Conservation (phyloP, 768 basidiomycete species). For the Suillus ampliporus region DNA sequence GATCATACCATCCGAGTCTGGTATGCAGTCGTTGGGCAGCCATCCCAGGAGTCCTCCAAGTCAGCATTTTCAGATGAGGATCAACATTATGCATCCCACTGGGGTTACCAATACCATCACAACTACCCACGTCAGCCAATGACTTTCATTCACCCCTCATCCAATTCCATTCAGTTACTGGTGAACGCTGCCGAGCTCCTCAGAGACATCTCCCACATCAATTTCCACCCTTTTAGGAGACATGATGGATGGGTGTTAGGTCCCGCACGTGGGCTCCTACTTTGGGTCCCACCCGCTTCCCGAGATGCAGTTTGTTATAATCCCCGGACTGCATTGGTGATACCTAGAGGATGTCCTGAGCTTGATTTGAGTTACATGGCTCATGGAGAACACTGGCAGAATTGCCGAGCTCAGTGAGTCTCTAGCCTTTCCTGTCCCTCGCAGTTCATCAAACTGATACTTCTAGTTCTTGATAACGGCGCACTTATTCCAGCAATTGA, state of each 20-base stretch:
- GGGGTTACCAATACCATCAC: background rate
- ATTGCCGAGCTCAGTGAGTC: background rate
- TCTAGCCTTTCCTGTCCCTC: background rate
- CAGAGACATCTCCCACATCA: background rate
- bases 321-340: constrained; percentile 9
- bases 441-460: background rate
- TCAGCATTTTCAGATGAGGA: too few species aligned
- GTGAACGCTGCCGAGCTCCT: background rate
- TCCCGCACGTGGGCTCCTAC: constrained; percentile 3
- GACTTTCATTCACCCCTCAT: constrained; percentile 7
- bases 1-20: constrained; percentile 15
- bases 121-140: background rate
- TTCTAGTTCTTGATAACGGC: background rate
- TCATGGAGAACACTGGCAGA: constrained; percentile 1
- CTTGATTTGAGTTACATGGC: constrained; percentile 13
- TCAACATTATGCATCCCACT: background rate
- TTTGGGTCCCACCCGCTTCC: constrained; percentile 14
- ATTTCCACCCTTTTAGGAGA: background rate
- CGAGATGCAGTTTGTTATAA: constrained; percentile 7
- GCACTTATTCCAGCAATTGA: too few species aligned
- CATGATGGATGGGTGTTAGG: constrained; percentile 13
- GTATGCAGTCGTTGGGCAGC: background rate
- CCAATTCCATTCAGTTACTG: constrained; percentile 1
- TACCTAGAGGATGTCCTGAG: background rate
- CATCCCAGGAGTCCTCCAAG: background rate